These are phyloP conservation scores for Hypoxylon subgilvum DNA, from an alignment of 495 filamentous ascomycete species.

Conservation along the genomic window DNA sequence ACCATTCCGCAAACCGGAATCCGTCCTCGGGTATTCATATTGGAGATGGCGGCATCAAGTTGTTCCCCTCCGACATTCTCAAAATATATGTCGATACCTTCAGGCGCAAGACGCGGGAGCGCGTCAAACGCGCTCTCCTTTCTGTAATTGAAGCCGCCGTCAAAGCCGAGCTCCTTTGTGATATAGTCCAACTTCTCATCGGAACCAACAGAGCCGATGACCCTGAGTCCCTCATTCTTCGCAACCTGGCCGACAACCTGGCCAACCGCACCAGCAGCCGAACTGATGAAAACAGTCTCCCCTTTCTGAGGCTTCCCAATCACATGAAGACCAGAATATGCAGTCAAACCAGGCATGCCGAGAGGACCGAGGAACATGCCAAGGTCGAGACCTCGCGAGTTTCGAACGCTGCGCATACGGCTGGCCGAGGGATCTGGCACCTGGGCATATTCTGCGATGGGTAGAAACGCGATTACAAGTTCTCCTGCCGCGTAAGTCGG, in stretches of 20 bases:
- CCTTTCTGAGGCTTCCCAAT: constrained; percentile 87
- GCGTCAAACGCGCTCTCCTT: constrained; percentile 70
- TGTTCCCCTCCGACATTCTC: constrained; percentile 95
- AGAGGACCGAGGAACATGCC: constrained; percentile 73
- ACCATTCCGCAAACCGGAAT: constrained; percentile 65
- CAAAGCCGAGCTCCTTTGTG: constrained; percentile 68
- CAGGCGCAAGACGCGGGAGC: constrained; percentile 72
- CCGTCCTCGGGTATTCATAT: constrained; percentile 73
- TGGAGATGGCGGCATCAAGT: constrained; percentile 74
- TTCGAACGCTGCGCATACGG: constrained; percentile 57
- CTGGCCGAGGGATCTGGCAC: constrained; percentile 43
- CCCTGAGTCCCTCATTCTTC: constrained; percentile 83
- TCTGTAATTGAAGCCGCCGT: constrained; percentile 75
- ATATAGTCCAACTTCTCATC: constrained; percentile 74
- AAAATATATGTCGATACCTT: constrained; percentile 93
- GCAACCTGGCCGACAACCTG: constrained; percentile 84
- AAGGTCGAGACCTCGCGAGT: constrained; percentile 67
- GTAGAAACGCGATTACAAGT: constrained; percentile 63
- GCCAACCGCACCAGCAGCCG: constrained; percentile 83
- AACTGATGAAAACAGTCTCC: constrained; percentile 85
- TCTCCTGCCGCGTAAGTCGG: constrained; percentile 69
- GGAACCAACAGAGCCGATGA: constrained; percentile 72
- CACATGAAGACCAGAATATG: constrained; percentile 78
- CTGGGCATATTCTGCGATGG: constrained; percentile 67
- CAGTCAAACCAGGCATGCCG: constrained; percentile 88